Percentiles rank a stretch among this genome's conserved stretches.
phyloP scores from a whole-genome alignment of 257 asterid genomes.

The Dorcoceras hygrometricum region DNA sequence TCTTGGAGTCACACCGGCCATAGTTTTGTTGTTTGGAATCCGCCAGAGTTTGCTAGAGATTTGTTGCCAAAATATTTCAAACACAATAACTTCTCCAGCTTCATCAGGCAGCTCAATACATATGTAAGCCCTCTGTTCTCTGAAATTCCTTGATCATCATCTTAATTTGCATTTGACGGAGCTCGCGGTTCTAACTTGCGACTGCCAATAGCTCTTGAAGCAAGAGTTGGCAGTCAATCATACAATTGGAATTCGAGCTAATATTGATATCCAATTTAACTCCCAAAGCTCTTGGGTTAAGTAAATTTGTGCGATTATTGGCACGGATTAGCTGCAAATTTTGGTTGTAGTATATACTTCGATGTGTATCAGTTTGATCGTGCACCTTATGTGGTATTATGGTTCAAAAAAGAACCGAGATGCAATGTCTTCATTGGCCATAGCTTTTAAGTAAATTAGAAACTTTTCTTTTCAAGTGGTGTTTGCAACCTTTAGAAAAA shows the following conservation, averaged over 20 bases:
- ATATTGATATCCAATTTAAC: neutral
- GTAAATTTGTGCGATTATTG: neutral
- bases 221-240: neutral
- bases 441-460: too few relatives aligned
- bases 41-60: conserved; percentile 80
- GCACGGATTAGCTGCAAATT: neutral
- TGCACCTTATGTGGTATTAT: too few relatives aligned
- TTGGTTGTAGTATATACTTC: neutral
- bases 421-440: neutral
- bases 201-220: too few relatives aligned
- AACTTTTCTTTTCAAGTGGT: too few relatives aligned
- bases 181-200: neutral
- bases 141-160: conserved; percentile 14
- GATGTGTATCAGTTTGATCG: neutral
- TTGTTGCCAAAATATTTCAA: conserved; percentile 85
- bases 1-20: conserved; percentile 67
- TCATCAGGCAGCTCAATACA: conserved; percentile 88
- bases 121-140: conserved; percentile 57
- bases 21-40: conserved; percentile 89
- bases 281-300: neutral
- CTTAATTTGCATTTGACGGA: conserved; percentile 10
- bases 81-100: conserved; percentile 92
- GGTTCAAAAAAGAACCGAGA: neutral
- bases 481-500: too few relatives aligned
- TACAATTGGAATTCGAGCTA: neutral